phyloP scores from a whole-genome alignment of 768 basidiomycete genomes.

The Leccinum imitatum region DNA sequence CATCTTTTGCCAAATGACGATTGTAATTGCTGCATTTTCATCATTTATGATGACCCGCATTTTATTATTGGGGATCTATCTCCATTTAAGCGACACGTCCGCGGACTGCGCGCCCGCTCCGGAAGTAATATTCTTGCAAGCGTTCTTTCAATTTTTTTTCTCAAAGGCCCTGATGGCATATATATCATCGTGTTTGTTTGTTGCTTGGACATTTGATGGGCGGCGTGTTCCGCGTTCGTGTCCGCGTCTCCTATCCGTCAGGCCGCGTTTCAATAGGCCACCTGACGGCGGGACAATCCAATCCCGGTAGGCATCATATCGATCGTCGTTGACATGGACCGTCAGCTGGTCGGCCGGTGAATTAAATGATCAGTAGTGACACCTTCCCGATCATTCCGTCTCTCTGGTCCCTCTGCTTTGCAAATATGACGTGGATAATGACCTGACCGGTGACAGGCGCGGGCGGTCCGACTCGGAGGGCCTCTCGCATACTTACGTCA shows the following conservation, averaged over 20 bases:
- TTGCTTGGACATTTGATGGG: slow-evolving; percentile 4
- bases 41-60: not conserved
- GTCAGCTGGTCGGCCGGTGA: not conserved
- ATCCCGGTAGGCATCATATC: not conserved
- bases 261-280: not conserved
- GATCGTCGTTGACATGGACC: not conserved
- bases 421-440: not conserved
- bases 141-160: not conserved
- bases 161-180: not conserved
- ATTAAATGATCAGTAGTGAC: not conserved
- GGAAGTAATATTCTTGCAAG: not conserved
- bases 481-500: not conserved
- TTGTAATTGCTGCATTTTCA: not conserved
- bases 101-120: not conserved
- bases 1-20: not conserved
- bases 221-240: not conserved
- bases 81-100: slow-evolving; percentile 1
- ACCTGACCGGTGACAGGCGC: not conserved
- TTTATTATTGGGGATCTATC: slow-evolving; percentile 1
- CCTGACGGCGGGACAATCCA: not conserved
- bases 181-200: not conserved
- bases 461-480: not conserved
- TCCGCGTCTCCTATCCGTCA: not conserved
- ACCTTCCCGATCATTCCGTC: not conserved
- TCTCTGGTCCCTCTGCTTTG: not conserved